Evolutionary conservation across 73 alveolate genomes (phyloP), one percentile per base, ranked within the genome.

Genomic region (Paramecium pentaurelia): DNA sequence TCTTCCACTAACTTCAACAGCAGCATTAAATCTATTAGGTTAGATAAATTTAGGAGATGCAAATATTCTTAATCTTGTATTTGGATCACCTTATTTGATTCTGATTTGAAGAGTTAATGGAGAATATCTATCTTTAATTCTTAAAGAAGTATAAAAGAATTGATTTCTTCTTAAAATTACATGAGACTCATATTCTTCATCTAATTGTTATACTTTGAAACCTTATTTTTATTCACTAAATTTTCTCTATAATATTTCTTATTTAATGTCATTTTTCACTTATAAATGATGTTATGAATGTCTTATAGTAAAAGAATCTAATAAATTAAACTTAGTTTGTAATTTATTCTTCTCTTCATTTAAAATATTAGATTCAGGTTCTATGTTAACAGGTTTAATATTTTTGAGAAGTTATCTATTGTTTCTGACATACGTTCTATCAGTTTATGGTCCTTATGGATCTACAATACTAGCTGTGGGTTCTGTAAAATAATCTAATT

Each of bases 11-110:
- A 49, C 71, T 47, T 80, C 91, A 20, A 47, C 75, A 32, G 32
- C 38, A n/a, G 91, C 91, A 47, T 80, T 80, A 36, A 80, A 80
- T 18, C 91, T 28, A 49, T 80, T 80, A 44, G 91, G 91, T 25
- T 80, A 47, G 8, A 25, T 20, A 36, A 80, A 80, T 80, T 80
- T 45, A 0, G 75, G 47, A 7, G 91, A 80, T 2, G 91, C 91
- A 80, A 80, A 80, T 80, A 80, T 80, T 2, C 91, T 25, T 7
- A 80, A 4, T 49, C 58, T 40, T 25, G 91, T 45, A 27, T 80
- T 42, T 11, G 73, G 44, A 45, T 80, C 91, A 44, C 71, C 75
- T 80, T 80, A 14, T 25, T 42, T 20, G 10, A 80, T 45, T 40
- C 45, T 40, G 1, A 80, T 20, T 36, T 32, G 36, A 0, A 73